These are phyloP conservation scores for Starmerella apis DNA, from an alignment of 805 yeast species.

Conservation along the genomic window DNA sequence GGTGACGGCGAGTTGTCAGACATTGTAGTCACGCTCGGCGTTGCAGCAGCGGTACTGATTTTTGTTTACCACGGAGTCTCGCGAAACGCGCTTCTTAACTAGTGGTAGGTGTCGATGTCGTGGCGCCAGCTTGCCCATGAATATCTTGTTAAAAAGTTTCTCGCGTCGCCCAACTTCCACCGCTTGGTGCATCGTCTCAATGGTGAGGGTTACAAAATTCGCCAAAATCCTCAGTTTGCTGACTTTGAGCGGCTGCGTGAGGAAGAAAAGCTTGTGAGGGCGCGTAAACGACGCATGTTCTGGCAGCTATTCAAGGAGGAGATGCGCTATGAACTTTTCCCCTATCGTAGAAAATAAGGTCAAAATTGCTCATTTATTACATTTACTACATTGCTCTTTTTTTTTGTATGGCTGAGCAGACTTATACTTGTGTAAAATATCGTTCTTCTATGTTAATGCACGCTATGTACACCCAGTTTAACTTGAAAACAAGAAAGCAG, in stretches of 20 bases:
- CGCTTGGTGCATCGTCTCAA: constrained; percentile 24
- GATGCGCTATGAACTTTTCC: constrained; percentile 23
- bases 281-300: constrained; percentile 16
- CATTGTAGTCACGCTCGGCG: constrained; percentile 63
- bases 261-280: background rate
- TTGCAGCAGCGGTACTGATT: constrained; percentile 59
- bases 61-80: constrained; percentile 58
- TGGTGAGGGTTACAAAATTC: constrained; percentile 13
- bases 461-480: background rate
- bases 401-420: background rate
- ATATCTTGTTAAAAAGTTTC: constrained; percentile 22
- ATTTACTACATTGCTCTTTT: background rate
- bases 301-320: constrained; percentile 25
- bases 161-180: constrained; percentile 26
- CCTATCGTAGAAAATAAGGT: background rate
- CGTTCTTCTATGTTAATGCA: background rate
- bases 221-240: background rate
- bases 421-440: too few relatives aligned
- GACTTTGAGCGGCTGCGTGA: constrained; percentile 6
- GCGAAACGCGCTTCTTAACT: constrained; percentile 34
- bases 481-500: too few relatives aligned
- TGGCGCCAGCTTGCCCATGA: constrained; percentile 25
- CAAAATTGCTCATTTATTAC: background rate
- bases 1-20: constrained; percentile 69
- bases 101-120: constrained; percentile 8